Base-by-base conservation (phyloP, 768 basidiomycete species). In the Suillus fuscotomentosus region DNA sequence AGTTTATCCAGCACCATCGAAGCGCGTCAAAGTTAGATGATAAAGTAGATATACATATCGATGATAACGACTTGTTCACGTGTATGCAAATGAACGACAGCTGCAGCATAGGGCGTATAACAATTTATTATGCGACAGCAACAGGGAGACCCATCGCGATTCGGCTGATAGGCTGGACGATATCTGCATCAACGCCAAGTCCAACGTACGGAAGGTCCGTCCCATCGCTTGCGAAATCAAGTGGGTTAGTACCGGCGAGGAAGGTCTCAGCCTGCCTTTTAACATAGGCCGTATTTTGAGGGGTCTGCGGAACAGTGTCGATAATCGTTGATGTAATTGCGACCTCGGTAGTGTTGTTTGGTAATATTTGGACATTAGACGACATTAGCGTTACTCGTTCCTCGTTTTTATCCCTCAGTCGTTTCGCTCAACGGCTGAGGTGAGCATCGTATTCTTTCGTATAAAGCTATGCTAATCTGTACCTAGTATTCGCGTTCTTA, bases 301-400 rank as follows among this genome's bases (percentile, higher is more conserved):
- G 83, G 2, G 89, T 91, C 62, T 83, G 77, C 0, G 90, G 90
- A 11, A 88, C n/a, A n/a, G n/a, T n/a, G n/a, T n/a, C n/a, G n/a
- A n/a, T n/a, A n/a, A n/a, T n/a, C n/a, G n/a, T n/a, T n/a, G n/a
- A n/a, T n/a, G n/a, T n/a, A n/a, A n/a, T n/a, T n/a, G n/a, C n/a
- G n/a, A n/a, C n/a, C n/a, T n/a, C n/a, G n/a, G n/a, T n/a, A n/a
- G n/a, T n/a, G n/a, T n/a, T n/a, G n/a, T n/a, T n/a, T n/a, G n/a
- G n/a, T n/a, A n/a, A n/a, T n/a, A n/a, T n/a, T n/a, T n/a, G n/a
- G n/a, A n/a, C n/a, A n/a, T n/a, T n/a, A n/a, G n/a, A n/a, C n/a
- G n/a, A n/a, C n/a, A n/a, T n/a, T n/a, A n/a, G n/a, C n/a, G n/a
- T n/a, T n/a, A n/a, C n/a, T n/a, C n/a, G n/a, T n/a, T n/a, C n/a